phyloP scores from a whole-genome alignment of 2,329 filamentous ascomycete species.

The Periconia sp. region DNA sequence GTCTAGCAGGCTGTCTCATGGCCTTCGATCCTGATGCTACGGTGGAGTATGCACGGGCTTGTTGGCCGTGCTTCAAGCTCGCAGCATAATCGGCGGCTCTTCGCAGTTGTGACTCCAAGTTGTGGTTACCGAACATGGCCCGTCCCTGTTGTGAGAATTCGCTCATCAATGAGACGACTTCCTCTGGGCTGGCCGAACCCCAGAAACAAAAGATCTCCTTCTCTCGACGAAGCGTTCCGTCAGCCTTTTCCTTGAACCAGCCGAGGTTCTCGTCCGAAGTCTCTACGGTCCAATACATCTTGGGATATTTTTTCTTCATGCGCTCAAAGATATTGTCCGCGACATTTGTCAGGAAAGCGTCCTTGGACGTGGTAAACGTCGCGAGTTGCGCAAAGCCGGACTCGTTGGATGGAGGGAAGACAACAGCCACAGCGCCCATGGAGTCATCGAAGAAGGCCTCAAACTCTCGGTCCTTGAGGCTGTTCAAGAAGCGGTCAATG shows the following conservation, averaged over 20 bases:
- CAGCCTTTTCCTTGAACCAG: slow-evolving; percentile 97
- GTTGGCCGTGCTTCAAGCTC: slow-evolving; percentile 60
- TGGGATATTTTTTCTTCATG: slow-evolving; percentile 90
- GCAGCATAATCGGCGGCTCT: slow-evolving; percentile 72
- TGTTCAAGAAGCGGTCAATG: slow-evolving; percentile 83
- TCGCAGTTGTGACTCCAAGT: slow-evolving; percentile 82
- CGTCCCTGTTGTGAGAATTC: slow-evolving; percentile 83
- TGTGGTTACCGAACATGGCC: slow-evolving; percentile 85
- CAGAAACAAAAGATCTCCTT: slow-evolving; percentile 97
- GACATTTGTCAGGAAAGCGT: slow-evolving; percentile 91
- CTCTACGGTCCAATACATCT: slow-evolving; percentile 94
- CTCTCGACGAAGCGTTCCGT: slow-evolving; percentile 82
- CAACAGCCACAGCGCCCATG: slow-evolving; percentile 89
- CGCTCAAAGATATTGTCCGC: slow-evolving; percentile 93
- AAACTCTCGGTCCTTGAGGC: slow-evolving; percentile 75
- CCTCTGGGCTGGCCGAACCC: slow-evolving; percentile 77
- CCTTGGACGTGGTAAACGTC: slow-evolving; percentile 89
- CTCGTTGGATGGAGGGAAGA: slow-evolving; percentile 71
- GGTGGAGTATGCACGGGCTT: slow-evolving; percentile 67
- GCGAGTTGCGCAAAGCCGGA: slow-evolving; percentile 77
- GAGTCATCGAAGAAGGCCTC: slow-evolving; percentile 92
- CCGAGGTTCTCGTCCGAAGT: slow-evolving; percentile 92
- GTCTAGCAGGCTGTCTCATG: slow-evolving; percentile 50
- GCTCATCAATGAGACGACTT: slow-evolving; percentile 79
- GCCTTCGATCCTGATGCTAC: slow-evolving; percentile 51